Conservation (phyloP, 2,329 filamentous ascomycete genomes). For the Trichoderma pleuroti region DNA sequence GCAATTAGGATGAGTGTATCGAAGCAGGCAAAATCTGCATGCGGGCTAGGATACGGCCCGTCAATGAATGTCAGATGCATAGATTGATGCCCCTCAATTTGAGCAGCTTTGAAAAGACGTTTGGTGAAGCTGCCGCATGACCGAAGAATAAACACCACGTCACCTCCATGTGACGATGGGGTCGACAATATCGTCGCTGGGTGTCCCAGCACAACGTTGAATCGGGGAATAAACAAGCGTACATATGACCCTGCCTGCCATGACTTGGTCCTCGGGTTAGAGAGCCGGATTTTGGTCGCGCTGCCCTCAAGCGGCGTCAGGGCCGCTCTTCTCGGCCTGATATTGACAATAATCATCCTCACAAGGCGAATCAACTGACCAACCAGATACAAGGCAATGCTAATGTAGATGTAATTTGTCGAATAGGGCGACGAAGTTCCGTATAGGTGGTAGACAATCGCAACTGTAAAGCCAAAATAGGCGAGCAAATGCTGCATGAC, state of each 20-base stretch:
- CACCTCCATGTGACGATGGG: background rate
- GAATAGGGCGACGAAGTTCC: background rate
- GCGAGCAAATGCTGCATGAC: constrained; percentile 4
- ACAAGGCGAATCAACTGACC: background rate
- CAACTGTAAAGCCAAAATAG: constrained; percentile 3
- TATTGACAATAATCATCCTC: background rate
- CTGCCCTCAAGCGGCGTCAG: background rate
- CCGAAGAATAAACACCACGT: background rate
- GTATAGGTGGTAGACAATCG: background rate
- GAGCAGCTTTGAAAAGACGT: background rate
- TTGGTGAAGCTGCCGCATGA: background rate
- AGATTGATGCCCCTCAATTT: background rate
- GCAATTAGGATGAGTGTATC: background rate
- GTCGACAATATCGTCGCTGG: background rate
- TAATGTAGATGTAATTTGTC: background rate
- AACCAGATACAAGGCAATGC: background rate
- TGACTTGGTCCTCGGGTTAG: background rate
- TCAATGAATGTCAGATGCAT: background rate
- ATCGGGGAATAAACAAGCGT: background rate
- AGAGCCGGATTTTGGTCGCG: background rate
- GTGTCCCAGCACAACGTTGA: background rate
- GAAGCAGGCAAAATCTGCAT: background rate
- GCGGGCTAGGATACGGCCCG: background rate
- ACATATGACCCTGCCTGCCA: background rate
- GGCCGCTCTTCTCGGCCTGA: background rate